Evolutionary conservation across 1,284 basidiomycete genomes (phyloP).

Genomic region (Leccinum holopus): DNA sequence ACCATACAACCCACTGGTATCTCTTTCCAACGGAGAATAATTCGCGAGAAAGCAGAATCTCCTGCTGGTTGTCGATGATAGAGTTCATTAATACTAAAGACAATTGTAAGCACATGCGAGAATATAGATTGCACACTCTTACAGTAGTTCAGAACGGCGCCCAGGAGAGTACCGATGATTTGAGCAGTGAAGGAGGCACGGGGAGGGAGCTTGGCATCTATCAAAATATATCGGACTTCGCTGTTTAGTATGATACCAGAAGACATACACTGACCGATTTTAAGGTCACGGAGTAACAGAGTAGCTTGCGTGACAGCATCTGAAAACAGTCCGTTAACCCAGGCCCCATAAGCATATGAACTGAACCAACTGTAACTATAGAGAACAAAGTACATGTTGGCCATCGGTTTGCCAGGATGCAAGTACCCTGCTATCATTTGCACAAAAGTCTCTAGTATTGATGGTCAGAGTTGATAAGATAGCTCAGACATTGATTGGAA

Average conservation of each 20-base stretch:
- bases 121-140: background rate
- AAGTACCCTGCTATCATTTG: conserved; percentile 63
- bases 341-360: background rate
- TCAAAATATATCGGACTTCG: background rate
- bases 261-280: conserved; percentile 55
- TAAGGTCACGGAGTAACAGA: conserved; percentile 52
- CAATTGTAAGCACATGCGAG: background rate
- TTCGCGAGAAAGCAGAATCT: conserved; percentile 48
- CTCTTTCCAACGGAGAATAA: conserved; percentile 53
- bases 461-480: background rate
- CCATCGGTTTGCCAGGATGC: conserved; percentile 57
- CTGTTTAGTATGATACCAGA: conserved; percentile 6
- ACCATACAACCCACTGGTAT: conserved; percentile 58
- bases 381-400: conserved; percentile 61
- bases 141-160: conserved; percentile 54
- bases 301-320: conserved; percentile 45
- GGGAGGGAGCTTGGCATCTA: conserved; percentile 65
- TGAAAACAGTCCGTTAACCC: conserved; percentile 12
- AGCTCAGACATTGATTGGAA: background rate
- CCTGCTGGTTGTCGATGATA: conserved; percentile 54
- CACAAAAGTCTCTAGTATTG: conserved; percentile 35
- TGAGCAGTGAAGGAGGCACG: conserved; percentile 64
- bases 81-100: conserved; percentile 52
- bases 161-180: conserved; percentile 49
- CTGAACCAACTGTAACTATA: conserved; percentile 45